Base-by-base conservation (phyloP, 2,329 filamentous ascomycete genomes). In the Orbilia javanica region DNA sequence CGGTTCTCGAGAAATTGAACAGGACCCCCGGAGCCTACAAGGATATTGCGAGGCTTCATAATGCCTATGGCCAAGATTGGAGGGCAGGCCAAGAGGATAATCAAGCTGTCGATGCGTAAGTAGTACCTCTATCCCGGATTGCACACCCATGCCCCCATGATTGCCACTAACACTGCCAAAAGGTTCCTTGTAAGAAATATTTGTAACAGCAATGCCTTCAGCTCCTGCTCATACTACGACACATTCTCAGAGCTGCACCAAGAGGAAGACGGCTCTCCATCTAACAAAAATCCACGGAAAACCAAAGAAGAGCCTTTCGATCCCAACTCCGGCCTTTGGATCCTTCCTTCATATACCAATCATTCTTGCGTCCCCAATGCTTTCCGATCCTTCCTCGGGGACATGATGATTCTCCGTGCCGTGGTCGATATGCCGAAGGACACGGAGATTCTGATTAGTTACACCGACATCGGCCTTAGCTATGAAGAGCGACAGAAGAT, bases 391-490 rank as follows among this genome's bases (percentile, higher is more conserved):
- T 67, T 78, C 42, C 39, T 78, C 1, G 74, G 74, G 7, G 67
- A 78, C 34, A 78, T 78, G 74, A 67, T 78, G 66, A 57, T 78
- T 10, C 13, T 78, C 11, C 74, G 67, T 13, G 74, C 74, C 11
- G 34, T 36, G 1, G 22, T 72, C 13, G 62, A 78, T 46, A 78
- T 72, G 4, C 52, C 67, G 2, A 63, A 63, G 25, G 53, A 68
- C 34, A 68, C 67, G 1, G 74, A 78, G 42, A 29, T 78, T 8
- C 34, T 72, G 4, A 68, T 72, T 27, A 67, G 31, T 34, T 78
- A 78, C 50, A 72, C 73, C 8, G 73, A 72, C 22, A 0, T n/a
- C 7, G 34, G 20, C 7, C 20, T 52, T 7, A 29, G 31, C 3
- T 62, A 44, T 18, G 7, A 62, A 15, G 10, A 5, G 4, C 62